Evolutionary conservation across 2,329 filamentous ascomycete species (phyloP).

Genomic region (Tolypocladium endophyticum): DNA sequence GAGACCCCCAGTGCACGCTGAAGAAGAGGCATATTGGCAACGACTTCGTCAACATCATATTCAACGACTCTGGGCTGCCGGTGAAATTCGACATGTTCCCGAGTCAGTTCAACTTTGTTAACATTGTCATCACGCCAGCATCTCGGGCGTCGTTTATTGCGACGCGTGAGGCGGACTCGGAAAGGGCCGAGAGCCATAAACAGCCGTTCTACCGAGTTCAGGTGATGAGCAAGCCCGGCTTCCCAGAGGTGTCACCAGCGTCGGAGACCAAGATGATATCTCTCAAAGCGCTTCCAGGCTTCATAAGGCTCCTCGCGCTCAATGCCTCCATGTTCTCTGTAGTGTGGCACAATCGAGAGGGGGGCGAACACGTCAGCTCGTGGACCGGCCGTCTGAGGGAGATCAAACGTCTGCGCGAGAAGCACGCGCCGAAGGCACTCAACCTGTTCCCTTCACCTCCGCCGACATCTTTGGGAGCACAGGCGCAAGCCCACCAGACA

Average conservation of each 20-base stretch:
- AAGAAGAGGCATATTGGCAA: slow-evolving; percentile 97
- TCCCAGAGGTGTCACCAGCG: slow-evolving; percentile 85
- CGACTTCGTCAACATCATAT: slow-evolving; percentile 95
- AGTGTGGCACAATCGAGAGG: slow-evolving; percentile 73
- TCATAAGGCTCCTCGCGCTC: slow-evolving; percentile 79
- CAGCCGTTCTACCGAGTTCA: slow-evolving; percentile 75
- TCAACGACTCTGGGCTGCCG: slow-evolving; percentile 86
- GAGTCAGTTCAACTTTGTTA: slow-evolving; percentile 91
- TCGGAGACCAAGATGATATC: slow-evolving; percentile 84
- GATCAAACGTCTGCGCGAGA: slow-evolving; percentile 72
- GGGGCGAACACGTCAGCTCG: slow-evolving; percentile 74
- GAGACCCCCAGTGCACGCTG: slow-evolving; percentile 63
- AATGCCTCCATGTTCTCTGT: slow-evolving; percentile 89
- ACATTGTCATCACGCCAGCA: slow-evolving; percentile 89
- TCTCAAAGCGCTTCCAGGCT: slow-evolving; percentile 68
- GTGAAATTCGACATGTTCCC: slow-evolving; percentile 89
- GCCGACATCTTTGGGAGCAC: slow-evolving; percentile 18
- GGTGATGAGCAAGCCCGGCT: slow-evolving; percentile 77
- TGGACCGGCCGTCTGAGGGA: slow-evolving; percentile 83
- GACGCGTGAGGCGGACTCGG: slow-evolving; percentile 34
- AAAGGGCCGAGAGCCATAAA: slow-evolving; percentile 23
- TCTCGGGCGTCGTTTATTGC: slow-evolving; percentile 68
- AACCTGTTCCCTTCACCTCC: slow-evolving; percentile 16
- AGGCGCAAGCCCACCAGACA: slow-evolving; percentile 7
- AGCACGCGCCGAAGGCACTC: slow-evolving; percentile 36